Evolutionary conservation across 768 basidiomycete species (phyloP).

Genomic region (Boletellus ananiceps): DNA sequence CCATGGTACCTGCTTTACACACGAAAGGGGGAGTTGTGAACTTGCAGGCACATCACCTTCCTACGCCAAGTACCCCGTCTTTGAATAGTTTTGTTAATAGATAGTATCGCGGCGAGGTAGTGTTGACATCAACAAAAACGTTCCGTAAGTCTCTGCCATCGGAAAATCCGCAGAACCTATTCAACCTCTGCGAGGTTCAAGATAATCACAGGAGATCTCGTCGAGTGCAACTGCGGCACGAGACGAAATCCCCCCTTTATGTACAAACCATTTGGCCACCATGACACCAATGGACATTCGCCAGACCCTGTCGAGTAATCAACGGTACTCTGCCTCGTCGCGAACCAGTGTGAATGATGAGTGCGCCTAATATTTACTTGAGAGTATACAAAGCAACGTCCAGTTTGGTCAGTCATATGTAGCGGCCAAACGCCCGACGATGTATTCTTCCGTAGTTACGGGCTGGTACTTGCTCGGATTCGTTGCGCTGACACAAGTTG

Average conservation of each 20-base stretch:
- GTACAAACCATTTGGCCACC: neutral
- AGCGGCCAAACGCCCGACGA: slow-evolving; percentile 61
- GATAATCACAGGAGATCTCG: slow-evolving; percentile 17
- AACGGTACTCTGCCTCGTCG: neutral
- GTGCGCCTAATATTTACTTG: neutral
- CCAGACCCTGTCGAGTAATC: no score
- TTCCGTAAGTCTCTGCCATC: slow-evolving; percentile 4
- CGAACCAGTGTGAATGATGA: neutral
- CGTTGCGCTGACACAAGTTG: slow-evolving; percentile 42
- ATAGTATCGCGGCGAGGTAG: no score
- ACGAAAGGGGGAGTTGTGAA: neutral
- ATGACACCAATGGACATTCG: no score
- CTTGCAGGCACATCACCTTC: neutral
- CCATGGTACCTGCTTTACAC: neutral
- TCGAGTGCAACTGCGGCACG: neutral
- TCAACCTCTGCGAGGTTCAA: neutral
- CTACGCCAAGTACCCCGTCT: neutral
- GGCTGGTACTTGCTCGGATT: slow-evolving; percentile 66
- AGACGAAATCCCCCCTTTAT: slow-evolving; percentile 12
- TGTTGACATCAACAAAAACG: no score
- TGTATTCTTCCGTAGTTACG: slow-evolving; percentile 71
- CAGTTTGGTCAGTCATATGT: slow-evolving; percentile 43
- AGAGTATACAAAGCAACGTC: neutral
- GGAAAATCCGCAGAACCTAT: slow-evolving; percentile 2
- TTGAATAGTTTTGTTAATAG: neutral